phyloP scores from a whole-genome alignment of 169 alveolate species.

The Plasmodium coatneyi region DNA sequence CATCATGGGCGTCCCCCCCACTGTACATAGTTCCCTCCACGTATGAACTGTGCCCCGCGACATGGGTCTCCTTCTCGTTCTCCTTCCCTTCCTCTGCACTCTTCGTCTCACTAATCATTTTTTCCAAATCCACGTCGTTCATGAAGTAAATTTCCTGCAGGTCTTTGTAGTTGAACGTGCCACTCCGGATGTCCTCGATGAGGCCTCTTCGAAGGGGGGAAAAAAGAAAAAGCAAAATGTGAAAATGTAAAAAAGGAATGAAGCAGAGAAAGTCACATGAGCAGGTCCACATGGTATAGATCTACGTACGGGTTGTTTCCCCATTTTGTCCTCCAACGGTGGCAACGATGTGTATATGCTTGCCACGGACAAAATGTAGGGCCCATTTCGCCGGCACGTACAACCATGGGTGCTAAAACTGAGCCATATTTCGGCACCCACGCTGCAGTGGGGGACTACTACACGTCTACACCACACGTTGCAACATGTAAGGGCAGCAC shows the following conservation, averaged over 20 bases:
- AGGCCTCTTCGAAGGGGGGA: not conserved
- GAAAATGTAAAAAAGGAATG: not conserved
- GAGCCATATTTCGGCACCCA: not conserved
- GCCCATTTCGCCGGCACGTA: not conserved
- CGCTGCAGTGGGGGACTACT: not conserved
- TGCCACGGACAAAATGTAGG: not conserved
- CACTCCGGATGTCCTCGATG: conserved; percentile 34
- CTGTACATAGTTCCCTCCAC: not conserved
- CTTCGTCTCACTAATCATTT: conserved; percentile 16
- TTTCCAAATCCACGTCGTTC: conserved; percentile 37
- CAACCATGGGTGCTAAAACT: not conserved
- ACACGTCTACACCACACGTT: not conserved
- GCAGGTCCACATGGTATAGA: not conserved
- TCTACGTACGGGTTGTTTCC: not conserved
- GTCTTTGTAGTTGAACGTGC: conserved; percentile 52
- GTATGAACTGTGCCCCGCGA: not conserved
- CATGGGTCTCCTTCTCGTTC: not conserved
- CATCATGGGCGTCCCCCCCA: not conserved
- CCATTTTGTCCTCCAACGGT: not conserved
- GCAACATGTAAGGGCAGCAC: not conserved
- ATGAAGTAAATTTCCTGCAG: conserved; percentile 40
- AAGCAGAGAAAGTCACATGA: not conserved
- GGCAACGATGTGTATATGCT: not conserved
- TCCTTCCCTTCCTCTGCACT: not conserved
- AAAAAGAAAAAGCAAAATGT: not conserved